phyloP scores from a whole-genome alignment of 441 rosid genomes.

The Oxalis stricta region DNA sequence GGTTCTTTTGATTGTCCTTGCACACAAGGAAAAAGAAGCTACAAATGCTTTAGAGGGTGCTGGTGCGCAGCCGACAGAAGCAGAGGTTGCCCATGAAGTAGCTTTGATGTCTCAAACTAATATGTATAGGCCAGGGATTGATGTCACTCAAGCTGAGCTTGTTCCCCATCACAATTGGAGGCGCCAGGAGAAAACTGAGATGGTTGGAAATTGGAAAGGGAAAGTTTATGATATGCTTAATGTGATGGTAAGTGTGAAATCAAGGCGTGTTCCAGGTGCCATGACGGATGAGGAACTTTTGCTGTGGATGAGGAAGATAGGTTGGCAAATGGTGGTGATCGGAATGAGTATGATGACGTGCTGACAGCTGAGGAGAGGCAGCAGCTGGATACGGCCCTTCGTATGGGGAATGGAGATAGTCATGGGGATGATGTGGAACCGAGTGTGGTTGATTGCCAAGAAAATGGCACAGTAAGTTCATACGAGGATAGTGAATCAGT shows the following conservation, averaged over 20 bases:
- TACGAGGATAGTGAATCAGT: slow-evolving; percentile 44
- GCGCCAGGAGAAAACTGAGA: slow-evolving; percentile 89
- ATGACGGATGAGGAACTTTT: slow-evolving; percentile 95
- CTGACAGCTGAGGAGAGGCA: slow-evolving; percentile 80
- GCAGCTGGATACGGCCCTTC: slow-evolving; percentile 72
- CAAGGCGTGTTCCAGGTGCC: slow-evolving; percentile 99
- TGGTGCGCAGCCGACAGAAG: slow-evolving; percentile 82
- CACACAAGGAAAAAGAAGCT: slow-evolving; percentile 92
- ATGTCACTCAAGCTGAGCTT: slow-evolving; percentile 94
- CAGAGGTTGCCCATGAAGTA: slow-evolving; percentile 94
- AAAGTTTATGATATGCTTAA: slow-evolving; percentile 92
- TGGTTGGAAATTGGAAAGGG: slow-evolving; percentile 94
- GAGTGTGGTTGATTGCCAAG: slow-evolving; percentile 34
- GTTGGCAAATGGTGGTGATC: slow-evolving; percentile 42
- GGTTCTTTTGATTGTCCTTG: slow-evolving; percentile 89
- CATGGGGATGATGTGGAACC: slow-evolving; percentile 58
- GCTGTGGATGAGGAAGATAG: slow-evolving; percentile 67
- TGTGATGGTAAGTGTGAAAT: slow-evolving; percentile 97
- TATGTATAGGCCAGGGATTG: slow-evolving; percentile 98
- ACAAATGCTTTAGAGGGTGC: slow-evolving; percentile 98
- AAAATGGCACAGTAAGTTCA: slow-evolving; percentile 39
- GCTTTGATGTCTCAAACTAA: slow-evolving; percentile 93
- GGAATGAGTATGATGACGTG: slow-evolving; percentile 63
- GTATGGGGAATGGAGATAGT: slow-evolving; percentile 52
- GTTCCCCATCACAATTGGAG: slow-evolving; percentile 91